Conservation (phyloP, 2,329 filamentous ascomycete species). For the Aspergillus sp. region DNA sequence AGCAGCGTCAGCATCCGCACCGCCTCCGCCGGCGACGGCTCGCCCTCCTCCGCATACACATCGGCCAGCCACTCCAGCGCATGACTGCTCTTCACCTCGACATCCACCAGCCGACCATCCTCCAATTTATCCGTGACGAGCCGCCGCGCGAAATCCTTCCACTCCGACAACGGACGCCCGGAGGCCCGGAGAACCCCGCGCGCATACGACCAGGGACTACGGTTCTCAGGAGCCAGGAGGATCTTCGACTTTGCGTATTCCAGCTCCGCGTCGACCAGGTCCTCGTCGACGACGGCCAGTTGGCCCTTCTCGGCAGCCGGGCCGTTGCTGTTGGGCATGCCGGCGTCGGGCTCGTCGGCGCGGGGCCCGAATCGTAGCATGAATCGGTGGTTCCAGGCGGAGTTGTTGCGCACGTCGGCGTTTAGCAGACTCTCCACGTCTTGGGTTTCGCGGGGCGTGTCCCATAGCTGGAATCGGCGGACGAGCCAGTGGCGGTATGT, state of each 20-base stretch:
- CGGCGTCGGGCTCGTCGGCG: constrained; percentile 37
- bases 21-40: constrained; percentile 54
- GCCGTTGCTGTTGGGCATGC: constrained; percentile 31
- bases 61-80: constrained; percentile 54
- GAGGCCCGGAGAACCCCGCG: constrained; percentile 71
- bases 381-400: constrained; percentile 95
- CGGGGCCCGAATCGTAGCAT: constrained; percentile 78
- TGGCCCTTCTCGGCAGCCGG: constrained; percentile 28
- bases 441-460: constrained; percentile 61
- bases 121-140: constrained; percentile 54
- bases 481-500: constrained; percentile 83
- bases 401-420: constrained; percentile 89
- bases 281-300: constrained; percentile 54
- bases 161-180: constrained; percentile 48
- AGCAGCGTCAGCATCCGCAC: constrained; percentile 70
- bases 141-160: constrained; percentile 55
- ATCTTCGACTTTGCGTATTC: constrained; percentile 73
- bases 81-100: constrained; percentile 59
- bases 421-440: constrained; percentile 72
- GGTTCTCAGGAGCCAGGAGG: constrained; percentile 81
- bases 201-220: constrained; percentile 91
- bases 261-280: constrained; percentile 72
- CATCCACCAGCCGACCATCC: constrained; percentile 24
- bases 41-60: constrained; percentile 41
- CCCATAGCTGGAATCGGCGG: constrained; percentile 60